Conservation (phyloP, 169 alveolate genomes). For the Plasmodium coatneyi region DNA sequence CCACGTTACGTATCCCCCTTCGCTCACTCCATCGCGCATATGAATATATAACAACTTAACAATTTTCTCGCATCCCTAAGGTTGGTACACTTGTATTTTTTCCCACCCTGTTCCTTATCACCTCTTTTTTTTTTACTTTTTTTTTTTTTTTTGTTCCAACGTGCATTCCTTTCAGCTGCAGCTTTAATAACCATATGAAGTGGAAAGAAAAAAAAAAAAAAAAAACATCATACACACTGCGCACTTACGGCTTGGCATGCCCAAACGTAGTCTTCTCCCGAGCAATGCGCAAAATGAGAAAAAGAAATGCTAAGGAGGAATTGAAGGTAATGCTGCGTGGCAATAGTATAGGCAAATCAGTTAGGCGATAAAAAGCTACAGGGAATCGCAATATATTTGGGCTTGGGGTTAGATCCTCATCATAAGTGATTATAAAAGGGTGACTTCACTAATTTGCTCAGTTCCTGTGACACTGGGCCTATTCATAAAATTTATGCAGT, state of each 20-base stretch:
- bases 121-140: neutral
- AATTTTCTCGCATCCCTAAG: neutral
- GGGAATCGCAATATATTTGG: neutral
- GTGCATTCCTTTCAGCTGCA: neutral
- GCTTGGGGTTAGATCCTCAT: neutral
- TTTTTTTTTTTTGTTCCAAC: neutral
- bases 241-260: neutral
- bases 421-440: neutral
- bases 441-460: neutral
- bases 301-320: neutral
- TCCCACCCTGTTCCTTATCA: neutral
- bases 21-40: neutral
- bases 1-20: neutral
- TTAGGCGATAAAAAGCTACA: neutral
- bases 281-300: neutral
- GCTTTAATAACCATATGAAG: neutral
- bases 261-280: neutral
- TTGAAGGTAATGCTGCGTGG: neutral
- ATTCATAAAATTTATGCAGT: neutral
- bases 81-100: neutral
- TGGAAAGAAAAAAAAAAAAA: neutral
- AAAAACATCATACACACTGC: neutral
- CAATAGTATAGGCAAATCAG: neutral
- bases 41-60: neutral
- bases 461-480: neutral